Conservation (phyloP, 2,329 filamentous ascomycete genomes). For the Claviceps pusilla region DNA sequence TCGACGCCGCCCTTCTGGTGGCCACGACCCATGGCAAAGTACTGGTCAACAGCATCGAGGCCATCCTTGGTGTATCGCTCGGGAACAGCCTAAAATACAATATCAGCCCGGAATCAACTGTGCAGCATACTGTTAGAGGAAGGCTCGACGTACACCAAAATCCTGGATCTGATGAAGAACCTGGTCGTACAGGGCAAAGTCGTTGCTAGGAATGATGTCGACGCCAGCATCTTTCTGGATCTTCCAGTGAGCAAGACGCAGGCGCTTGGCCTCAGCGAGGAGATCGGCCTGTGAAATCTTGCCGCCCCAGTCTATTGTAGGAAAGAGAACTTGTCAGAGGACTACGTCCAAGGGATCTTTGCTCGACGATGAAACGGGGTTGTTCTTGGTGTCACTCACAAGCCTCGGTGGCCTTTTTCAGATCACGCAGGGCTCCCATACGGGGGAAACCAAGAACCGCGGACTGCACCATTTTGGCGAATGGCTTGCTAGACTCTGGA, state of each 20-base stretch:
- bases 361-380: background rate
- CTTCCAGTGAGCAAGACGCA: slow-evolving; percentile 95
- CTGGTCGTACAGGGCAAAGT: slow-evolving; percentile 98
- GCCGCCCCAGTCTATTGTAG: slow-evolving; percentile 56
- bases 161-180: slow-evolving; percentile 96
- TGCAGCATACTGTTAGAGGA: background rate
- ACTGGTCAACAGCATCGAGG: slow-evolving; percentile 81
- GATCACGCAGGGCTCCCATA: slow-evolving; percentile 95
- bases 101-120: background rate
- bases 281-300: slow-evolving; percentile 89
- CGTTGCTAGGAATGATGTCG: slow-evolving; percentile 96
- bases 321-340: slow-evolving; percentile 11
- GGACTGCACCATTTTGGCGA: slow-evolving; percentile 46
- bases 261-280: slow-evolving; percentile 86
- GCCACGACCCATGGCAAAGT: slow-evolving; percentile 99
- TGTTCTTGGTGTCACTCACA: slow-evolving; percentile 32
- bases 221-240: slow-evolving; percentile 98
- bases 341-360: background rate
- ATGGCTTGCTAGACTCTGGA: slow-evolving; percentile 10
- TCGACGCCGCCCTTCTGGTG: slow-evolving; percentile 91
- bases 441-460: slow-evolving; percentile 95
- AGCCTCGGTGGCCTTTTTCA: slow-evolving; percentile 99
- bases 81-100: slow-evolving; percentile 53
- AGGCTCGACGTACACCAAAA: slow-evolving; percentile 58
- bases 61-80: slow-evolving; percentile 86